These are phyloP conservation scores for Jimgerdemannia flammicorona DNA, from an alignment of 192 early-diverging fungal species.

Conservation along the genomic window DNA sequence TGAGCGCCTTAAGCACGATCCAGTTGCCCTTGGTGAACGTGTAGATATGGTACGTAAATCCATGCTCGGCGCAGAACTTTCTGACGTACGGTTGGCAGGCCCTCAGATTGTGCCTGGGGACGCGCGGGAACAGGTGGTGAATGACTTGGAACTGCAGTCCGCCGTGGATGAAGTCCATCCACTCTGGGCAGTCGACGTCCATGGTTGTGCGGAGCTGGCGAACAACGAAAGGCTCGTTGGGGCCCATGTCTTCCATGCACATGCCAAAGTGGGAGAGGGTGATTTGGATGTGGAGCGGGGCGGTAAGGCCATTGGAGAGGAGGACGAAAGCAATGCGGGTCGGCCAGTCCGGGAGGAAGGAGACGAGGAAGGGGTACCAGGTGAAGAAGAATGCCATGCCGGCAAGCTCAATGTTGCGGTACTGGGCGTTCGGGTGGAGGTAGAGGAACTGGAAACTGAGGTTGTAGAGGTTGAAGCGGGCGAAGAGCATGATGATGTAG, in stretches of 20 bases:
- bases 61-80: constrained; percentile 71
- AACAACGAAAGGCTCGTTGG: constrained; percentile 77
- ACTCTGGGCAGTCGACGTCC: constrained; percentile 92
- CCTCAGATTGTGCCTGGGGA: constrained; percentile 88
- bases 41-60: constrained; percentile 75
- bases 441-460: constrained; percentile 69
- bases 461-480: constrained; percentile 89
- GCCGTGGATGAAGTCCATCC: constrained; percentile 98
- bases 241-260: constrained; percentile 70
- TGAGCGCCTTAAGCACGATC: constrained; percentile 67
- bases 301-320: constrained; percentile 80
- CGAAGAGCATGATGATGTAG: constrained; percentile 84
- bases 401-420: constrained; percentile 69
- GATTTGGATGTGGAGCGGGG: constrained; percentile 92
- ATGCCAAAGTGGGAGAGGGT: constrained; percentile 96
- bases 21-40: constrained; percentile 81
- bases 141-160: constrained; percentile 93
- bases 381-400: constrained; percentile 72
- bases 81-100: constrained; percentile 64
- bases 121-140: constrained; percentile 93
- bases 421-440: constrained; percentile 60
- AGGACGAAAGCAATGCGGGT: constrained; percentile 62
- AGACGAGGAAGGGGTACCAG: constrained; percentile 76
- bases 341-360: constrained; percentile 63
- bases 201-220: constrained; percentile 89